Evolutionary conservation across 306 rosid species (phyloP).

Genomic region (Astragalus glycyphyllos): DNA sequence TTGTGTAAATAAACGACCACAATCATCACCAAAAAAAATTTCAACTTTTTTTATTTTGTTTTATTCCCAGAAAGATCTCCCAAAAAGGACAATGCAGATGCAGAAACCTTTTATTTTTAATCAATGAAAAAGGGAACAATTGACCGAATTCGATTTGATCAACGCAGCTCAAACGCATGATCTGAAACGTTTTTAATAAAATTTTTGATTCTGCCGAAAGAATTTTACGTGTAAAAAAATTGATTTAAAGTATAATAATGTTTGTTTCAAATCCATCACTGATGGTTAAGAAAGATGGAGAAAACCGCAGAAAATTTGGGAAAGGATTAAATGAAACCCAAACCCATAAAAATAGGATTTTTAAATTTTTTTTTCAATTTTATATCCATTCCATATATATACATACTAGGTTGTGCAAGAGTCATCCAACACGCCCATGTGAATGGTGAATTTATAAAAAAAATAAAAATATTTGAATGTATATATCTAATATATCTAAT

Average conservation of each 20-base stretch:
- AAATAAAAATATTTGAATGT: no score
- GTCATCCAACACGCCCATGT: no score
- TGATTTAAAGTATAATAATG: neutral
- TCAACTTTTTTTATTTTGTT: neutral
- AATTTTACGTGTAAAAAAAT: neutral
- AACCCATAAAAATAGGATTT: no score
- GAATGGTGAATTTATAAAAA: no score
- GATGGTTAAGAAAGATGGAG: neutral
- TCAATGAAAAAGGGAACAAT: neutral
- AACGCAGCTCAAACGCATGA: slow-evolving; percentile 17
- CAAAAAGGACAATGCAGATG: slow-evolving; percentile 31
- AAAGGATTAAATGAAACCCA: neutral
- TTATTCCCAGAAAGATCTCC: slow-evolving; percentile 6
- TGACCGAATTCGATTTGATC: slow-evolving; percentile 33
- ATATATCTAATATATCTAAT: no score
- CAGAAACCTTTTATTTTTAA: slow-evolving; percentile 19
- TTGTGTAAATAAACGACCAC: slow-evolving; percentile 33
- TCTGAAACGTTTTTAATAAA: slow-evolving; percentile 29
- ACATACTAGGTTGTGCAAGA: no score
- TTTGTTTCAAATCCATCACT: neutral
- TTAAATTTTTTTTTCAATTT: no score
- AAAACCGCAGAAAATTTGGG: neutral
- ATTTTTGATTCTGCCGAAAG: slow-evolving; percentile 27
- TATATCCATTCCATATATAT: no score
- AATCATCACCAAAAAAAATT: neutral